Evolutionary conservation across 129 eudicot genomes (phyloP).

Genomic region (Chrysanthemum lavandulifolium): DNA sequence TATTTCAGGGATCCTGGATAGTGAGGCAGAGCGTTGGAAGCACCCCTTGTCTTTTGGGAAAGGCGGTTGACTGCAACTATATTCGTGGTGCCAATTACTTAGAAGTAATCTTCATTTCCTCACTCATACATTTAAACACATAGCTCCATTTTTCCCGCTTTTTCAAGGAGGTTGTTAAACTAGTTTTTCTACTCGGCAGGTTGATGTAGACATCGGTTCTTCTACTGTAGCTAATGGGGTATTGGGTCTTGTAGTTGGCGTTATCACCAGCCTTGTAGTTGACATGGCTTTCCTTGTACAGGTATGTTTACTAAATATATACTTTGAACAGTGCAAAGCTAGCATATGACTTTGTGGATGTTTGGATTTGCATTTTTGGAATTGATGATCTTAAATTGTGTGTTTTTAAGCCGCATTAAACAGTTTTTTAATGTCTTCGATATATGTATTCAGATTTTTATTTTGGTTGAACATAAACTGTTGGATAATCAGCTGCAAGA

Average conservation of each 20-base stretch:
- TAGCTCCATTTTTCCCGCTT: not conserved
- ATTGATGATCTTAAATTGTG: too few species aligned
- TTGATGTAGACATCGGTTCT: slow-evolving; percentile 97
- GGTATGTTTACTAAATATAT: slow-evolving; percentile 39
- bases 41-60: slow-evolving; percentile 95
- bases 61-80: slow-evolving; percentile 98
- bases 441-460: too few species aligned
- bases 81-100: slow-evolving; percentile 90
- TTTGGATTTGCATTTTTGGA: not conserved
- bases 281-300: slow-evolving; percentile 99
- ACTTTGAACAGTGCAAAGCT: not conserved
- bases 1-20: slow-evolving; percentile 93
- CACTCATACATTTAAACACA: not conserved
- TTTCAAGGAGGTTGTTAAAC: slow-evolving; percentile 3
- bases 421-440: too few species aligned
- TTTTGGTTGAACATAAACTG: too few species aligned
- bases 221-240: slow-evolving; percentile 99
- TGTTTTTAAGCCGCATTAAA: too few species aligned
- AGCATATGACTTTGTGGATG: not conserved
- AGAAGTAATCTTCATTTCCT: slow-evolving; percentile 51
- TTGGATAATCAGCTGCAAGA: too few species aligned
- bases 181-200: slow-evolving; percentile 40
- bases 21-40: slow-evolving; percentile 99
- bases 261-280: slow-evolving; percentile 88
- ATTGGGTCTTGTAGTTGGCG: slow-evolving; percentile 96